Percentiles rank a stretch among this genome's conserved stretches.
phyloP scores from a whole-genome alignment of 1,139 yeast genomes.

The Zygoascus hellenicus region DNA sequence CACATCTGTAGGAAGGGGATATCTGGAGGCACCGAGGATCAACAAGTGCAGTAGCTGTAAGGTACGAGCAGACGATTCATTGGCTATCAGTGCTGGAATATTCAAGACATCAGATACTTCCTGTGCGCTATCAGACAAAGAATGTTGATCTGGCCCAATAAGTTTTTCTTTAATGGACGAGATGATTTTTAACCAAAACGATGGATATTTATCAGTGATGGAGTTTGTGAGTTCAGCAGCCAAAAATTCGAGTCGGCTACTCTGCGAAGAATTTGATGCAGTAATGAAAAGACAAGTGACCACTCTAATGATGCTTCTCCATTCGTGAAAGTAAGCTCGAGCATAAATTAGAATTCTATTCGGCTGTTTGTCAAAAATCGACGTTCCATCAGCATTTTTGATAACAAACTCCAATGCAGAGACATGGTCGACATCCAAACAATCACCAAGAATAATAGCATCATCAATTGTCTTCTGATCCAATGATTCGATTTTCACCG shows the following conservation, averaged over 20 bases:
- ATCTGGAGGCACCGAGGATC: not conserved
- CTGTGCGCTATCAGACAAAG: no score
- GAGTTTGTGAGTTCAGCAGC: not conserved
- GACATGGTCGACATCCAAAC: not conserved
- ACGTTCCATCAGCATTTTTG: not conserved
- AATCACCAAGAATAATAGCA: not conserved
- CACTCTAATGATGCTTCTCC: not conserved
- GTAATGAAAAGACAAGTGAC: not conserved
- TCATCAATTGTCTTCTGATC: conserved; percentile 12
- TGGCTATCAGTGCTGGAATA: not conserved
- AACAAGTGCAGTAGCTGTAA: conserved; percentile 1
- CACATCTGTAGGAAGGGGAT: not conserved
- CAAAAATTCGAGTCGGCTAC: not conserved
- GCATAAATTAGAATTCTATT: not conserved
- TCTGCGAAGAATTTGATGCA: not conserved
- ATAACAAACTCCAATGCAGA: conserved; percentile 2
- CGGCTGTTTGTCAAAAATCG: conserved; percentile 5
- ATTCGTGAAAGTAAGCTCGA: not conserved
- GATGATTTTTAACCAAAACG: conserved; percentile 3
- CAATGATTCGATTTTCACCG: conserved; percentile 8
- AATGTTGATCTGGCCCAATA: not conserved
- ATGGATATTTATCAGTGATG: not conserved
- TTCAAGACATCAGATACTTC: not conserved
- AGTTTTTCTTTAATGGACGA: not conserved
- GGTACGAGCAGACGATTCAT: not conserved